These are phyloP conservation scores for Vicia villosa DNA, from an alignment of 306 rosid genomes.

Conservation along the genomic window DNA sequence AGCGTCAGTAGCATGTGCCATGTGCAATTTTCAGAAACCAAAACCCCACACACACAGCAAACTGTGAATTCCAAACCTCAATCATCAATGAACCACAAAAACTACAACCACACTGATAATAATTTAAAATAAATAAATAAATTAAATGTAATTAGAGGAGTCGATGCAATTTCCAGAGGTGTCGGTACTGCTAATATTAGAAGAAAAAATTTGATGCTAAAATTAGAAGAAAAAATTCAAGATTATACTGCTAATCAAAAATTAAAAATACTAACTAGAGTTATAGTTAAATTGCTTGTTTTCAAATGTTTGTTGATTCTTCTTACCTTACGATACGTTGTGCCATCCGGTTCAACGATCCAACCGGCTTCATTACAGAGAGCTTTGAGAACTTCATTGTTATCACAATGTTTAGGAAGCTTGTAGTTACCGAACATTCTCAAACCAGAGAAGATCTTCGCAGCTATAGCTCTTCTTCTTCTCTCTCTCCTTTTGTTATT, in stretches of 20 bases:
- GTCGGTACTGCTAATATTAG: too few relatives aligned
- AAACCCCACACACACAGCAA: constrained; percentile 29
- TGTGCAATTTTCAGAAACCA: constrained; percentile 31
- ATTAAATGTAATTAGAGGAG: too few relatives aligned
- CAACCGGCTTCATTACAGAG: constrained; percentile 91
- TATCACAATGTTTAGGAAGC: constrained; percentile 93
- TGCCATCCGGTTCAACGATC: constrained; percentile 83
- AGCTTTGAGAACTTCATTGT: constrained; percentile 95
- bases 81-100: background rate
- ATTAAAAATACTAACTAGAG: background rate
- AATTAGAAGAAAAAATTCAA: background rate
- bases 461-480: constrained; percentile 75
- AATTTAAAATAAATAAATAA: too few relatives aligned
- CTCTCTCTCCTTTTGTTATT: constrained; percentile 87
- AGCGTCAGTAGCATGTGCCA: constrained; percentile 39
- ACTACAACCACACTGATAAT: too few relatives aligned
- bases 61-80: constrained; percentile 12
- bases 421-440: constrained; percentile 84
- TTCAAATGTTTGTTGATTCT: too few relatives aligned
- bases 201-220: constrained; percentile 15
- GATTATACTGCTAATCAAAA: background rate
- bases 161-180: too few relatives aligned
- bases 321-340: constrained; percentile 86
- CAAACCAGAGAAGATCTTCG: constrained; percentile 82
- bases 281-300: background rate